A percentile compares a stretch with the other conserved stretches of the same genome.
phyloP scores from a whole-genome alignment of 495 filamentous ascomycete genomes.

The Pyrenopolyporus hunteri region DNA sequence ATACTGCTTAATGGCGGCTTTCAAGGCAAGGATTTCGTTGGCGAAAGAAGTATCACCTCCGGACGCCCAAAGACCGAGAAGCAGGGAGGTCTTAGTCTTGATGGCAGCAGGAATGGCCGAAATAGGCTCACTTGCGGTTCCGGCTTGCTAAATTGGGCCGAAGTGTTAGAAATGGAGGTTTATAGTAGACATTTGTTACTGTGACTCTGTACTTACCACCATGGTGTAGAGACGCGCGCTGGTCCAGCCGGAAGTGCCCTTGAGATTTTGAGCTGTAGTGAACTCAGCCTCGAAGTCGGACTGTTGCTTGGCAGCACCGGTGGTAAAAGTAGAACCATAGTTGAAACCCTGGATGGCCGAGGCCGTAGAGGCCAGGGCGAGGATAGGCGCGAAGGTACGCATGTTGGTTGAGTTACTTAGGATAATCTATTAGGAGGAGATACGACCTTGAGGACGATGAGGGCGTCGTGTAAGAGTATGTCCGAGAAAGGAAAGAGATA shows the following conservation, averaged over 20 bases:
- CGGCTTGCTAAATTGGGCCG: slow-evolving; percentile 45
- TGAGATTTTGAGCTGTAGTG: slow-evolving; percentile 69
- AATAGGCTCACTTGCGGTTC: slow-evolving; percentile 64
- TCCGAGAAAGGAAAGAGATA: too few species aligned
- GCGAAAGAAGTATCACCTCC: slow-evolving; percentile 65
- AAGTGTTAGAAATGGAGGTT: slow-evolving; percentile 6
- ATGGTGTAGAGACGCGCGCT: slow-evolving; percentile 66
- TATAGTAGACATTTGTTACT: background rate
- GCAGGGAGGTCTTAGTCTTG: slow-evolving; percentile 68
- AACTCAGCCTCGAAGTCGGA: slow-evolving; percentile 75
- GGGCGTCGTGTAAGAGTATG: background rate
- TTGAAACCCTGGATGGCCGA: slow-evolving; percentile 74
- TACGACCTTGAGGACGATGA: background rate
- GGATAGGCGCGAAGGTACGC: slow-evolving; percentile 35
- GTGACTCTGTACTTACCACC: slow-evolving; percentile 46
- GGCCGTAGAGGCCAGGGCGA: slow-evolving; percentile 43
- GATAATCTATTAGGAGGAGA: background rate
- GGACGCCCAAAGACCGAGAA: slow-evolving; percentile 81
- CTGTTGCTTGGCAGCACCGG: slow-evolving; percentile 66
- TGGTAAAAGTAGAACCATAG: slow-evolving; percentile 69
- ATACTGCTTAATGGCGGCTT: slow-evolving; percentile 66
- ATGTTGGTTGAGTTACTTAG: slow-evolving; percentile 35
- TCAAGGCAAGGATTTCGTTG: slow-evolving; percentile 73
- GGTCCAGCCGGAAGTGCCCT: slow-evolving; percentile 74
- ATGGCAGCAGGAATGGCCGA: slow-evolving; percentile 81